phyloP scores from a whole-genome alignment of 2,329 filamentous ascomycete species.

The Dryadomyces quercus-mongolicae region DNA sequence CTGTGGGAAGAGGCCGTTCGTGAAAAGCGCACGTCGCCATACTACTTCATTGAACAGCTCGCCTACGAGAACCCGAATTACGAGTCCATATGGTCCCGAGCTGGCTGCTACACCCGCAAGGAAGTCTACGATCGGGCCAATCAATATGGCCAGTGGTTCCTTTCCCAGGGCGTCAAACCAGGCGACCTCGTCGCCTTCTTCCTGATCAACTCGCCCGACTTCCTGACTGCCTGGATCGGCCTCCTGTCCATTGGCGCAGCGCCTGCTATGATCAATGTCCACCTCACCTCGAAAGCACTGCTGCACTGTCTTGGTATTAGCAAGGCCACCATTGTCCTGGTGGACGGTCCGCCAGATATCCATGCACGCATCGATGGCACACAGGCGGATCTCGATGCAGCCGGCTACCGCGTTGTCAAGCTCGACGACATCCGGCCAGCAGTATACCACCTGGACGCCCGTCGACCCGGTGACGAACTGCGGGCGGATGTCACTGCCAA shows the following conservation, averaged over 20 bases:
- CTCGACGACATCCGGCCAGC: conserved; percentile 35
- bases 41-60: conserved; percentile 52
- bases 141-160: conserved; percentile 51
- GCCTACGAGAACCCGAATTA: conserved; percentile 38
- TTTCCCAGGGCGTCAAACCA: conserved; percentile 42
- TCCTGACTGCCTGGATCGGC: conserved; percentile 53
- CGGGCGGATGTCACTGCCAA: conserved; percentile 36
- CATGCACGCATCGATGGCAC: conserved; percentile 46
- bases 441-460: conserved; percentile 16
- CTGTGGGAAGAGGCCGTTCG: conserved; percentile 34
- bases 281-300: conserved; percentile 50
- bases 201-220: conserved; percentile 56
- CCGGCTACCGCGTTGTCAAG: conserved; percentile 41
- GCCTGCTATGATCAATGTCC: conserved; percentile 61
- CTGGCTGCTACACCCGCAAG: conserved; percentile 45
- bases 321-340: conserved; percentile 41
- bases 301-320: conserved; percentile 53
- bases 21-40: conserved; percentile 44
- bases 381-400: conserved; percentile 32
- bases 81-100: conserved; percentile 56
- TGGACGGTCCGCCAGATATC: conserved; percentile 43
- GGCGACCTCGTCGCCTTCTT: conserved; percentile 54
- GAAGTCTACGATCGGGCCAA: conserved; percentile 42
- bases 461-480: conserved; percentile 40
- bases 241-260: conserved; percentile 54